phyloP scores from a whole-genome alignment of 1,139 yeast genomes.

The Debaryomyces coudertii region DNA sequence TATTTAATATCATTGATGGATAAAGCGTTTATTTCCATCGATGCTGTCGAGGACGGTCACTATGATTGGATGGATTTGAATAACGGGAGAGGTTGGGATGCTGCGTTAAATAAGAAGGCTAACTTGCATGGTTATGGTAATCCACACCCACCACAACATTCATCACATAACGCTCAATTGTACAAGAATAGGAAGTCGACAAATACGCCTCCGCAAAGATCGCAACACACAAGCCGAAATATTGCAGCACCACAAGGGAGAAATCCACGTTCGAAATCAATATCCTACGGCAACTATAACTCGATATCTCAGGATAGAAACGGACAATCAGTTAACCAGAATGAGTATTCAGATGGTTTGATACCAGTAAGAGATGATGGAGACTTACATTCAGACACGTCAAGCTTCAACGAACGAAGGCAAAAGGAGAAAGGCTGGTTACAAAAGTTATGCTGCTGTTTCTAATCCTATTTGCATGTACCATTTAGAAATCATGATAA shows the following conservation, averaged over 20 bases:
- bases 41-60: constrained; percentile 58
- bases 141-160: constrained; percentile 57
- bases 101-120: constrained; percentile 75
- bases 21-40: constrained; percentile 41
- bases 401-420: constrained; percentile 37
- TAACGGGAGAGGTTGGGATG: constrained; percentile 84
- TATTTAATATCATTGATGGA: constrained; percentile 46
- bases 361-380: constrained; percentile 41
- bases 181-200: constrained; percentile 13
- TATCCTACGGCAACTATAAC: constrained; percentile 29
- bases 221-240: constrained; percentile 10
- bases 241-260: constrained; percentile 10
- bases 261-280: constrained; percentile 17
- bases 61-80: constrained; percentile 86
- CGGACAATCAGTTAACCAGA: constrained; percentile 13
- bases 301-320: constrained; percentile 32
- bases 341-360: constrained; percentile 26
- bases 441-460: constrained; percentile 19
- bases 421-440: constrained; percentile 22
- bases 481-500: constrained; percentile 3
- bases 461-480: constrained; percentile 7
- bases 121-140: constrained; percentile 81
- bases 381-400: constrained; percentile 43
- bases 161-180: constrained; percentile 16
- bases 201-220: constrained; percentile 13